Base-by-base conservation (phyloP, 2,329 filamentous ascomycete species). In the Pyrenophora tritici-repentis region DNA sequence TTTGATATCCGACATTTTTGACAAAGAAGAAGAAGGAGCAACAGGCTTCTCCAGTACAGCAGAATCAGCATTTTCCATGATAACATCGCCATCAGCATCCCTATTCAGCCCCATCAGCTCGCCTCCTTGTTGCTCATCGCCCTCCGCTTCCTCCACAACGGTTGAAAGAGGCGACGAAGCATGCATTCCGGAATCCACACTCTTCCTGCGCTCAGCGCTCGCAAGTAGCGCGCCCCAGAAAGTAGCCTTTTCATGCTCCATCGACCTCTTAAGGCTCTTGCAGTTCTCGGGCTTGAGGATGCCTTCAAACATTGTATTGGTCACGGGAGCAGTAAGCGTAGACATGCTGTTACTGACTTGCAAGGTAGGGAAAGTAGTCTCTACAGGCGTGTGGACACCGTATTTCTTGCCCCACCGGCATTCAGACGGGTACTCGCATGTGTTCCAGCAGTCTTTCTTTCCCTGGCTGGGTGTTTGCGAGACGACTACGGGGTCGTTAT, bases 361-460 rank as follows among this genome's bases (percentile, higher is more conserved):
- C 3, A 20, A 8, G 6, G 24, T 26, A 36, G 50, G 42, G 18
- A 59, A 58, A 1, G 13, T 18, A 2, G 26, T 12, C 10, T 53
- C 39, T 1, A 61, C 26, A 4, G 70, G 65, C 2, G 62, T 67
- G 4, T 70, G 61, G 0, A 71, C 44, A 6, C 70, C 70, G 16
- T 67, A 66, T 12, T 55, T 56, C 14, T 55, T 65, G 0, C 67
- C 68, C 71, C 71, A 73, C 18, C 76, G 72, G 54, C 78, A 80
- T 43, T 79, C 73, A 22, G 68, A 74, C 0, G 78, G 78, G 49
- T 78, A 80, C 42, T 79, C 74, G 58, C 78, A 80, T 4, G 42
- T 56, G 8, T 66, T 65, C 75, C 76, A 79, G 62, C 78, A 80
- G 50, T 78, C 68, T 32, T 68, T 68, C 31, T 36, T 32, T 14